phyloP scores from a whole-genome alignment of 2,329 filamentous ascomycete genomes.

The Fusarium brevicatenulatum region DNA sequence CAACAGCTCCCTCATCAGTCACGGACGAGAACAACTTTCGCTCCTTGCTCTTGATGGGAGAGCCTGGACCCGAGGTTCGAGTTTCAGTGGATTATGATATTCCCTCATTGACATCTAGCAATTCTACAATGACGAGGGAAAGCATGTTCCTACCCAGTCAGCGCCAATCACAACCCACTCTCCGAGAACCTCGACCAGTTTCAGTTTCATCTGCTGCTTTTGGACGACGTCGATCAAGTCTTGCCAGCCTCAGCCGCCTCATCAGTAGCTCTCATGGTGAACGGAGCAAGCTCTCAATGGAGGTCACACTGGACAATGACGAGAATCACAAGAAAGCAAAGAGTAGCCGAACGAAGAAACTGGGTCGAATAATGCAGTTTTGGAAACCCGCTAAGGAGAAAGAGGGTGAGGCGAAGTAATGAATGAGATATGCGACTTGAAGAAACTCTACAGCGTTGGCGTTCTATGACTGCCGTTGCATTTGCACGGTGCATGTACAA shows the following conservation, averaged over 20 bases:
- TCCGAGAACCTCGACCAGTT: slow-evolving; percentile 67
- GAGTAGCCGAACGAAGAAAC: slow-evolving; percentile 72
- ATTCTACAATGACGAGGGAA: slow-evolving; percentile 79
- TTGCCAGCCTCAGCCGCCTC: slow-evolving; percentile 79
- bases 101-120: slow-evolving; percentile 78
- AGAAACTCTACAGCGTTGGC: slow-evolving; percentile 25
- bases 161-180: slow-evolving; percentile 59
- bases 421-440: slow-evolving; percentile 2
- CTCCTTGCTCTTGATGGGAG: slow-evolving; percentile 73
- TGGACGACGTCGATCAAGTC: slow-evolving; percentile 77
- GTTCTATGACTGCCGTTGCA: slow-evolving; percentile 41
- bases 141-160: slow-evolving; percentile 61
- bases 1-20: slow-evolving; percentile 78
- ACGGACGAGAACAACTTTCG: slow-evolving; percentile 77
- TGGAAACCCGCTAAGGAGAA: slow-evolving; percentile 73
- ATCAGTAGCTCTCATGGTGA: slow-evolving; percentile 80
- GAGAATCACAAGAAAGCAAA: slow-evolving; percentile 64
- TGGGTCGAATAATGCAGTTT: slow-evolving; percentile 82
- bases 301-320: slow-evolving; percentile 68
- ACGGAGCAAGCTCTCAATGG: slow-evolving; percentile 78
- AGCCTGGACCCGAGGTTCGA: slow-evolving; percentile 77
- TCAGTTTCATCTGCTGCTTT: slow-evolving; percentile 71
- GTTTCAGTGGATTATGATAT: slow-evolving; percentile 76
- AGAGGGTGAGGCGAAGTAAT: slow-evolving; percentile 45
- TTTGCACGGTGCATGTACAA: slow-evolving; percentile 53